A percentile compares a stretch with the other conserved stretches of the same genome.
These are phyloP conservation scores for Colletotrichum lini DNA, from an alignment of 2,329 filamentous ascomycete genomes.

Conservation along the genomic window DNA sequence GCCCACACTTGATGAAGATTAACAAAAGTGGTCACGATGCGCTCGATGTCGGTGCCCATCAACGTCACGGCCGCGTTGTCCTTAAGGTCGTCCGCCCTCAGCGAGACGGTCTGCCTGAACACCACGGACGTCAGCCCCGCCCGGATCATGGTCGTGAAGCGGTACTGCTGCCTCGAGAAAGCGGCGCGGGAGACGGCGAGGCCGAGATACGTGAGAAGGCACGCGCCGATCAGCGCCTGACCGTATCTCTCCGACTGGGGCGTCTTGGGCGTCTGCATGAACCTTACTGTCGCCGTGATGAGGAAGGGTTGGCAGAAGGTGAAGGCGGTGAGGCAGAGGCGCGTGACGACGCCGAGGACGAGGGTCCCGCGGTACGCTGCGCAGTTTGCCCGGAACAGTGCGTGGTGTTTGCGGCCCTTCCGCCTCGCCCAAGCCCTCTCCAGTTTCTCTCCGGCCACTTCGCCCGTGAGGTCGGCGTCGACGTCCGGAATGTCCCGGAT, in stretches of 20 bases:
- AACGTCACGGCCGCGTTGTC: constrained; percentile 58
- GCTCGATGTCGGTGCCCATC: constrained; percentile 63
- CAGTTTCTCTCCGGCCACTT: not conserved
- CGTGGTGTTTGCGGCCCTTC: constrained; percentile 7
- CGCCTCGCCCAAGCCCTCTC: constrained; percentile 1
- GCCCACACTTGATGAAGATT: constrained; percentile 57
- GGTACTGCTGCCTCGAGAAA: constrained; percentile 52
- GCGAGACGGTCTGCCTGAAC: constrained; percentile 60
- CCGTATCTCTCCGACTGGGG: constrained; percentile 48
- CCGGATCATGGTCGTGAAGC: constrained; percentile 54
- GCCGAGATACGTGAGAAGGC: constrained; percentile 57
- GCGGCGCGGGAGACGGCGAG: constrained; percentile 52
- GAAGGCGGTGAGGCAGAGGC: constrained; percentile 57
- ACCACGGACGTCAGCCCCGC: constrained; percentile 60
- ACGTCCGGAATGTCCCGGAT: constrained; percentile 44
- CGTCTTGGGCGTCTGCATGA: constrained; percentile 48
- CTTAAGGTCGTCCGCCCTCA: constrained; percentile 50
- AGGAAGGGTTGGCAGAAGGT: constrained; percentile 63
- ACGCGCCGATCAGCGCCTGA: constrained; percentile 58
- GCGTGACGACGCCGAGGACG: constrained; percentile 52
- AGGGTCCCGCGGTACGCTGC: constrained; percentile 50
- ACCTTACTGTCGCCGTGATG: constrained; percentile 53
- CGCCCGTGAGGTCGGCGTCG: constrained; percentile 39
- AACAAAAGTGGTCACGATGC: constrained; percentile 47
- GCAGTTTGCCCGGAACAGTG: constrained; percentile 9